These are phyloP conservation scores for Musa balbisiana DNA, from an alignment of 202 grass and related monocot species.

Conservation along the genomic window DNA sequence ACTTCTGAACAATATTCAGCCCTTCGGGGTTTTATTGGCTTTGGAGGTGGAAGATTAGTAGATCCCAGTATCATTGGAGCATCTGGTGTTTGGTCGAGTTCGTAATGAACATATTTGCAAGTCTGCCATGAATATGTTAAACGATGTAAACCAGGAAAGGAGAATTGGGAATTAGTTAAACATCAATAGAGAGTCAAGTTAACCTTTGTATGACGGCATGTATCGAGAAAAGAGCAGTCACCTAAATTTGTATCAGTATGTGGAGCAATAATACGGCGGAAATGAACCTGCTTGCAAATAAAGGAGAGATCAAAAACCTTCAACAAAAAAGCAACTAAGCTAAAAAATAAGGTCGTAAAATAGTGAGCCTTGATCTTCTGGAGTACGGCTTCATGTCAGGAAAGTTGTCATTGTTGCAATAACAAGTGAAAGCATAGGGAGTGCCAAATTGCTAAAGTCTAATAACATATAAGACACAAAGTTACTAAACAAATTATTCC, in stretches of 20 bases:
- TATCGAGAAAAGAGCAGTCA: conserved; percentile 97
- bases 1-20: conserved; percentile 99
- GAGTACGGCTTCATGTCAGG: no score
- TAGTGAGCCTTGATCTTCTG: no score
- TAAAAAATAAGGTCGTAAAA: no score
- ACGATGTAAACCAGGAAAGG: conserved; percentile 25
- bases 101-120: conserved; percentile 99
- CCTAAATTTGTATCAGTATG: conserved; percentile 98
- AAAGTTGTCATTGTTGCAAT: no score
- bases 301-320: conserved; percentile 27
- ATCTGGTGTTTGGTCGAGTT: conserved; percentile 94
- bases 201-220: conserved; percentile 96
- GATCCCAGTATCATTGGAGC: conserved; percentile 63
- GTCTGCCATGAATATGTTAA: conserved; percentile 39
- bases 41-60: conserved; percentile 44
- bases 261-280: conserved; percentile 95
- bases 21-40: conserved; percentile 62
- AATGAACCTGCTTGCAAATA: conserved; percentile 66
- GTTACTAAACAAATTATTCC: no score
- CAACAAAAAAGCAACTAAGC: not conserved
- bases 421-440: no score
- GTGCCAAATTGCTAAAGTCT: no score
- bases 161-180: conserved; percentile 8
- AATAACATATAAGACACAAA: no score
- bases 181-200: conserved; percentile 26